Percentiles rank a stretch among this genome's conserved stretches.
phyloP scores from a whole-genome alignment of 1,284 basidiomycete genomes.

The Paramarasmius palmivorus region DNA sequence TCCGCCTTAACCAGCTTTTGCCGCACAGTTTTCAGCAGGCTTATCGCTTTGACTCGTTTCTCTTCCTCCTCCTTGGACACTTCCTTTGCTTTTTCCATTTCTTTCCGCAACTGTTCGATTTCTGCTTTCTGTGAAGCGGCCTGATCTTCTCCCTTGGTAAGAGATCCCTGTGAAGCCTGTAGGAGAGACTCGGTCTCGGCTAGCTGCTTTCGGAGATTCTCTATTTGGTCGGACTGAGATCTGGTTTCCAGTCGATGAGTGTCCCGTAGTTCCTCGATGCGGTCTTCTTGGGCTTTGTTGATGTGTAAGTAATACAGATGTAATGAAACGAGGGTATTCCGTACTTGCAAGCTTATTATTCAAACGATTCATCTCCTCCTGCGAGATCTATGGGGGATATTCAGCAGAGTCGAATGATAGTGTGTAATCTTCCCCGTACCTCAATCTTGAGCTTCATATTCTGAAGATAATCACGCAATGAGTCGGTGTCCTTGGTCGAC shows the following conservation, averaged over 20 bases:
- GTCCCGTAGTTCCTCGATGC: conserved; percentile 81
- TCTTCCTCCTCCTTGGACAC: conserved; percentile 90
- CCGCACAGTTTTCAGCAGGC: conserved; percentile 87
- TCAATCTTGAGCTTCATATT: conserved; percentile 70
- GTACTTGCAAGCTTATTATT: conserved; percentile 72
- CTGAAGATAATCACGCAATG: conserved; percentile 72
- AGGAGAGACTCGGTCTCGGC: conserved; percentile 69
- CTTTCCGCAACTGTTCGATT: conserved; percentile 55
- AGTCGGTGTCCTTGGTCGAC: conserved; percentile 63
- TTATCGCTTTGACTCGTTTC: conserved; percentile 91
- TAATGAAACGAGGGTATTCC: conserved; percentile 22
- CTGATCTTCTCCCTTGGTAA: conserved; percentile 47
- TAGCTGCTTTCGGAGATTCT: conserved; percentile 69
- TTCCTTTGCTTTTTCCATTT: conserved; percentile 62
- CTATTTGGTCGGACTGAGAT: conserved; percentile 75
- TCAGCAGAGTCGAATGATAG: conserved; percentile 1
- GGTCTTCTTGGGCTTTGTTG: conserved; percentile 76
- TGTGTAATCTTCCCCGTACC: conserved; percentile 39
- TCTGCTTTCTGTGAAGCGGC: conserved; percentile 51
- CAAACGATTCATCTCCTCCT: conserved; percentile 74
- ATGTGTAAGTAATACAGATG: conserved; percentile 8
- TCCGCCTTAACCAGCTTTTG: conserved; percentile 91
- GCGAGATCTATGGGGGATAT: conserved; percentile 48
- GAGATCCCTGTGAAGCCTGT: conserved; percentile 51
- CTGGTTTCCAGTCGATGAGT: conserved; percentile 77